These are phyloP conservation scores for Penicillium dipodomyicola DNA, from an alignment of 495 filamentous ascomycete species.

Conservation along the genomic window DNA sequence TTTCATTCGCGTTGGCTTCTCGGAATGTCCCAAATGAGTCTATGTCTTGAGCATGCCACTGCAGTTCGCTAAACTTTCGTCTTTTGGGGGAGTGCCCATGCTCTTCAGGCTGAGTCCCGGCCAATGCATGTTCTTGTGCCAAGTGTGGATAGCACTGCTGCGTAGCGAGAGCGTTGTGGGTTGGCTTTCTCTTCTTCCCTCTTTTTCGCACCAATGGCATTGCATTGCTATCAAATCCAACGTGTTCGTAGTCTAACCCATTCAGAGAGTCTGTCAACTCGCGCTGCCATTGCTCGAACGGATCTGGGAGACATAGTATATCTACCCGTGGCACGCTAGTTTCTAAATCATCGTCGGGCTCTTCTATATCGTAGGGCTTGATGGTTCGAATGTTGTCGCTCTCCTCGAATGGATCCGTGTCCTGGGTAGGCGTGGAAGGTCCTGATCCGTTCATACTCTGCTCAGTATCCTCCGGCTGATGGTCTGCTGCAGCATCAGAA, in stretches of 20 bases:
- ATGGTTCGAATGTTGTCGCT: constrained; percentile 22
- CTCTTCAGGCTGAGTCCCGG: constrained; percentile 13
- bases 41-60: constrained; percentile 7
- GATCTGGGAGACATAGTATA: constrained; percentile 20
- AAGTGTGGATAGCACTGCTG: not conserved
- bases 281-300: constrained; percentile 32
- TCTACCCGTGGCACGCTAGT: constrained; percentile 7
- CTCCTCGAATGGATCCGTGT: constrained; percentile 3
- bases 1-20: constrained; percentile 20
- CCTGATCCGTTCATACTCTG: constrained; percentile 19
- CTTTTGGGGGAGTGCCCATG: constrained; percentile 28
- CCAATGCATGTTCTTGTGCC: not conserved
- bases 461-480: constrained; percentile 14
- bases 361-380: constrained; percentile 45
- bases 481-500: not conserved
- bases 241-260: constrained; percentile 27
- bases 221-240: constrained; percentile 10
- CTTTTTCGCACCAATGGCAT: constrained; percentile 12
- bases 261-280: constrained; percentile 37
- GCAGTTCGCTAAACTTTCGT: constrained; percentile 23
- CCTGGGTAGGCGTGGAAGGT: constrained; percentile 17
- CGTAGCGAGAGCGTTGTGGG: constrained; percentile 1
- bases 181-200: constrained; percentile 44
- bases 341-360: constrained; percentile 38
- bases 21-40: constrained; percentile 17